Evolutionary conservation across 2,329 filamentous ascomycete species (phyloP).

Genomic region (Cladorrhinum sp.): DNA sequence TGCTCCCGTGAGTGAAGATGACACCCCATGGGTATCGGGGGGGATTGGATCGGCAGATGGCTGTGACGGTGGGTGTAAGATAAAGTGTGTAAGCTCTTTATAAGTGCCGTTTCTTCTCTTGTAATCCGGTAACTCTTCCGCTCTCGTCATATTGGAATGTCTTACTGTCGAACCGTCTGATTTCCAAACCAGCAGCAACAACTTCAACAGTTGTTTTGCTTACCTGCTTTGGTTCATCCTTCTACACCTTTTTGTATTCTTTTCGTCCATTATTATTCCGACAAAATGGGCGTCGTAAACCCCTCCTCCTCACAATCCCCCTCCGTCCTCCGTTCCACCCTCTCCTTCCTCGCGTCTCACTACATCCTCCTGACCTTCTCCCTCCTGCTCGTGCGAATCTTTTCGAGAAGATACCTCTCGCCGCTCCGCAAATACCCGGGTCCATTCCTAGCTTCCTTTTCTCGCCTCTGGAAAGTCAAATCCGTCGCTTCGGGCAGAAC

Average conservation of each 20-base stretch:
- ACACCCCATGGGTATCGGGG: background rate
- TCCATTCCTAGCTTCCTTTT: constrained; percentile 34
- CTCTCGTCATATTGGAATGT: background rate
- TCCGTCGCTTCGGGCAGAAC: constrained; percentile 40
- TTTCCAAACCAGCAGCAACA: constrained; percentile 9
- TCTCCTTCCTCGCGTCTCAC: constrained; percentile 28
- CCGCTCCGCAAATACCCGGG: constrained; percentile 37
- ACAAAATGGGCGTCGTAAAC: constrained; percentile 27
- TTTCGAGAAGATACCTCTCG: constrained; percentile 35
- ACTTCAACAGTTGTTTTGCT: constrained; percentile 27
- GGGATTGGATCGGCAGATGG: constrained; percentile 22
- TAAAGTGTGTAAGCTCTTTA: background rate
- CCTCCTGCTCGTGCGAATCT: constrained; percentile 28
- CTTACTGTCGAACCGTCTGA: background rate
- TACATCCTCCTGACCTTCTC: constrained; percentile 31
- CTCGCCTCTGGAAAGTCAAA: constrained; percentile 42
- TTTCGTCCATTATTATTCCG: background rate
- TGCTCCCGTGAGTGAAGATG: background rate
- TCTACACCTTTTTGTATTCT: background rate
- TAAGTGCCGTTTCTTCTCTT: background rate
- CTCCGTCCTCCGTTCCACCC: constrained; percentile 22
- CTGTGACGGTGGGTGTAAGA: background rate
- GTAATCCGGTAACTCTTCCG: background rate
- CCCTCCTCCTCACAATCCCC: constrained; percentile 17
- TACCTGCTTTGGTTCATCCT: background rate